Evolutionary conservation across 2,329 filamentous ascomycete genomes (phyloP).

Genomic region (Xylaria sp.): DNA sequence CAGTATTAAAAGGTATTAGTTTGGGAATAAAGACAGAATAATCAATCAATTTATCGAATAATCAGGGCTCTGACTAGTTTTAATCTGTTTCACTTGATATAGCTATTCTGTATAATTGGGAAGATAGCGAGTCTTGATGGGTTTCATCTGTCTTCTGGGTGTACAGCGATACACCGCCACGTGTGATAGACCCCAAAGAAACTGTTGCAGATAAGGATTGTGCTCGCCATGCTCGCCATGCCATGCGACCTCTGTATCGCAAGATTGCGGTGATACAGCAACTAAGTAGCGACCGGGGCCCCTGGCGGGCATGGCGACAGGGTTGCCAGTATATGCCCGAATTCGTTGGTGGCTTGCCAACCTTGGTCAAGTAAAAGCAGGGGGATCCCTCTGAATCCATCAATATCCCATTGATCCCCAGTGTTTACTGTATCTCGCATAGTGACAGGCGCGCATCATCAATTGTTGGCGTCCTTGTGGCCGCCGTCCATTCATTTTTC

Average conservation of each 20-base stretch:
- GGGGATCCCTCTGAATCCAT: constrained; percentile 11
- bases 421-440: constrained; percentile 7
- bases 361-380: constrained; percentile 10
- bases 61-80: too few species aligned
- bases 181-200: constrained; percentile 19
- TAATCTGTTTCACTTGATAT: too few species aligned
- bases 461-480: constrained; percentile 23
- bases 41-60: too few species aligned
- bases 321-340: constrained; percentile 7
- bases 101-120: too few species aligned
- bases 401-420: background rate
- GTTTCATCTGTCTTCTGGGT: too few species aligned
- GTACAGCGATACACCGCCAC: constrained; percentile 18
- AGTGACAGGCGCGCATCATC: background rate
- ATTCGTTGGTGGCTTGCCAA: constrained; percentile 13
- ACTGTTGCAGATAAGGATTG: background rate
- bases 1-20: too few species aligned
- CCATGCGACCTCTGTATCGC: background rate
- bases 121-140: too few species aligned
- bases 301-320: constrained; percentile 4
- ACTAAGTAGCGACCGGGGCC: constrained; percentile 19
- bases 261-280: constrained; percentile 24
- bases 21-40: too few species aligned
- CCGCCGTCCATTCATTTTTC: constrained; percentile 36
- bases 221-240: background rate